Conservation (phyloP, 2,329 filamentous ascomycete genomes). For the Claviceps sp. region DNA sequence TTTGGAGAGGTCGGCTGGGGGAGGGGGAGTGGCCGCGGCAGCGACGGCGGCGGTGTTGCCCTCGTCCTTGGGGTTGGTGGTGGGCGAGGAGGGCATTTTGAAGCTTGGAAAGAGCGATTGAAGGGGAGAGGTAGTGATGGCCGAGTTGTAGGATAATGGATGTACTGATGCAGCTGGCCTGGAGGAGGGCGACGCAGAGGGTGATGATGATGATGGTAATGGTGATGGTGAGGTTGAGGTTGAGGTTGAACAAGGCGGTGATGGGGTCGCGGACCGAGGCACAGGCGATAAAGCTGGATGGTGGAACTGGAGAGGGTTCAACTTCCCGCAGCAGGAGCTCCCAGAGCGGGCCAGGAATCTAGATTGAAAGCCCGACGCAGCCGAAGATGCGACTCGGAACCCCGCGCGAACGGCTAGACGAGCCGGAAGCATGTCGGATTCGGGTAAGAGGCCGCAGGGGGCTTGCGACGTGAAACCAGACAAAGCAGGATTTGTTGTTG, state of each 20-base stretch:
- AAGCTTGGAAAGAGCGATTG: background rate
- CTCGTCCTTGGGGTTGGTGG: background rate
- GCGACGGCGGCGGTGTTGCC: no score
- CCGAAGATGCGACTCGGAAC: background rate
- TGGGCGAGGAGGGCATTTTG: constrained; percentile 2
- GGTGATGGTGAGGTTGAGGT: background rate
- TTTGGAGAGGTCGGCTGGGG: constrained; percentile 5
- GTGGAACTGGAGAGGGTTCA: background rate
- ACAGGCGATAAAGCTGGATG: background rate
- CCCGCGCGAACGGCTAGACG: constrained; percentile 1
- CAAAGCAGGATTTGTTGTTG: background rate
- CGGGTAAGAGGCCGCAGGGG: background rate
- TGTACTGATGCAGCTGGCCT: background rate
- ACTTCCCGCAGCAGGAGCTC: constrained; percentile 3
- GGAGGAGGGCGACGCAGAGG: background rate
- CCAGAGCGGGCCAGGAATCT: background rate
- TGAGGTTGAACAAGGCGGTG: background rate
- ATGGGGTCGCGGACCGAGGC: background rate
- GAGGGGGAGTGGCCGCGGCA: background rate
- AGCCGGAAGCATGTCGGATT: constrained; percentile 1
- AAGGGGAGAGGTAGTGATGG: background rate
- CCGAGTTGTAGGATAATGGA: background rate
- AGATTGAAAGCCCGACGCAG: background rate
- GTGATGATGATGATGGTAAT: background rate
- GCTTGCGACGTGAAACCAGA: background rate